These are phyloP conservation scores for Primulina tabacum DNA, from an alignment of 257 asterid species.

Conservation along the genomic window DNA sequence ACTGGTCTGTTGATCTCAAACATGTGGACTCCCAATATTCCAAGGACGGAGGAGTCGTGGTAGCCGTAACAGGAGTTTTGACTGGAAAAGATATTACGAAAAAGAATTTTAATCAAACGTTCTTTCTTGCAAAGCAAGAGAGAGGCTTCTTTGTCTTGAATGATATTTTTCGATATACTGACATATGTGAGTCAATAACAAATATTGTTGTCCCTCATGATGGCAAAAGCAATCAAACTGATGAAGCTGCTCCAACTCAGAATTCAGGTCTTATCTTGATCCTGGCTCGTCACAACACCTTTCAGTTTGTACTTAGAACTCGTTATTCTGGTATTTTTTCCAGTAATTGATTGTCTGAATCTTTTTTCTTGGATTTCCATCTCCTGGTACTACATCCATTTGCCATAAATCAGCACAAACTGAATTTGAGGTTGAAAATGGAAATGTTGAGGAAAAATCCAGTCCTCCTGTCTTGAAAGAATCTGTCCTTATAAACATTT, in stretches of 20 bases:
- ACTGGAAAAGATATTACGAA: constrained; percentile 26
- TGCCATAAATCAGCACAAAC: constrained; percentile 2
- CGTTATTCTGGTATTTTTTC: background rate
- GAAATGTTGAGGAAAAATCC: constrained; percentile 11
- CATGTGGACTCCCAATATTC: constrained; percentile 46
- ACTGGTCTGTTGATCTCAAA: constrained; percentile 32
- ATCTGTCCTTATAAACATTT: constrained; percentile 16
- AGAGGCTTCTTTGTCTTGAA: constrained; percentile 54
- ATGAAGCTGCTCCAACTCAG: background rate
- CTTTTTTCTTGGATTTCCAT: constrained; percentile 12
- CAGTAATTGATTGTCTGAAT: background rate
- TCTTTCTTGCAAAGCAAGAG: constrained; percentile 56
- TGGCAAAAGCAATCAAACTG: constrained; percentile 12
- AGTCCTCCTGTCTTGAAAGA: constrained; percentile 2
- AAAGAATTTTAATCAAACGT: constrained; percentile 49
- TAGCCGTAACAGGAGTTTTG: constrained; percentile 45
- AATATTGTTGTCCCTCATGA: constrained; percentile 2
- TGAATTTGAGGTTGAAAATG: constrained; percentile 21
- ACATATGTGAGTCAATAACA: constrained; percentile 19
- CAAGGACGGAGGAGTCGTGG: constrained; percentile 42
- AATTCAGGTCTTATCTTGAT: constrained; percentile 23
- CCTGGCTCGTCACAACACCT: background rate
- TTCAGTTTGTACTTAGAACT: background rate
- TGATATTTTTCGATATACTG: constrained; percentile 41
- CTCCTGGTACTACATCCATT: constrained; percentile 1